Evolutionary conservation across 2,329 filamentous ascomycete genomes (phyloP).

Genomic region (Pyricularia sp.): DNA sequence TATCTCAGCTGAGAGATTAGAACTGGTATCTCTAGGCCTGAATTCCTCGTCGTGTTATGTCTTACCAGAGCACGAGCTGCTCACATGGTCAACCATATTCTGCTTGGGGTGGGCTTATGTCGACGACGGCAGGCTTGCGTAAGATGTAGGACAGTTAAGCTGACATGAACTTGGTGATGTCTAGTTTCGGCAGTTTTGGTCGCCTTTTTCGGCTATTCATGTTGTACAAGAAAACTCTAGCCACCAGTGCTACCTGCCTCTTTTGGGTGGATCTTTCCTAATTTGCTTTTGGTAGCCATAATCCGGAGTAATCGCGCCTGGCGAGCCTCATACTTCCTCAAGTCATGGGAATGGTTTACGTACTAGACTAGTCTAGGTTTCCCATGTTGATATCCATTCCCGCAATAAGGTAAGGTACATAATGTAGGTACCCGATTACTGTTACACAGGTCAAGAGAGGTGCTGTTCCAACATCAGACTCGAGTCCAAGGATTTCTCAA

Average conservation of each 20-base stretch:
- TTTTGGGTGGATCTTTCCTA: background rate
- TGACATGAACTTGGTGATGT: background rate
- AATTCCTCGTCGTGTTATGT: background rate
- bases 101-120: background rate
- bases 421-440: no score
- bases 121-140: background rate
- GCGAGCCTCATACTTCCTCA: background rate
- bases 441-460: no score
- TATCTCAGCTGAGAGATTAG: background rate
- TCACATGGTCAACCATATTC: background rate
- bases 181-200: background rate
- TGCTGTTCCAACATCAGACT: no score
- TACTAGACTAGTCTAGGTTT: background rate
- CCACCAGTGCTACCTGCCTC: background rate
- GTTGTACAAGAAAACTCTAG: background rate
- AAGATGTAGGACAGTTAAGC: background rate
- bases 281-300: background rate
- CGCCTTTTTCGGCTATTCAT: background rate
- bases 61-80: background rate
- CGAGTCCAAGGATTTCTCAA: no score
- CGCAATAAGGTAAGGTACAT: no score
- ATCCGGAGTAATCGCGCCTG: background rate
- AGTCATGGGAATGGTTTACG: background rate
- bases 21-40: background rate
- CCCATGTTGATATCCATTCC: no score